Percentiles rank a stretch among this genome's conserved stretches.
Evolutionary conservation across 352 stramenopile species (phyloP).

Genomic region (Stramenopiles sp.): DNA sequence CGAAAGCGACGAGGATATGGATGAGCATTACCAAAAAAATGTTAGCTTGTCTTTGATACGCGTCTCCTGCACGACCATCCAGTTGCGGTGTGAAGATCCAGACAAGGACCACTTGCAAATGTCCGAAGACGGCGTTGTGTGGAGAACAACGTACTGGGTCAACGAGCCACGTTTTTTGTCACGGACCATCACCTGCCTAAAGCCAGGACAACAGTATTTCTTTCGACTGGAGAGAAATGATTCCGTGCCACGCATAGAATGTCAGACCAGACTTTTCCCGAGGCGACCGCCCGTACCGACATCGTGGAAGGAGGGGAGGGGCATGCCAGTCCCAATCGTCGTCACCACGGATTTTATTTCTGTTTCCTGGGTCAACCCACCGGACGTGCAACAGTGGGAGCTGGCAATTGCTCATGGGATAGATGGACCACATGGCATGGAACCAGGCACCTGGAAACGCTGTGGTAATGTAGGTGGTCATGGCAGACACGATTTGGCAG

Average conservation of each 20-base stretch:
- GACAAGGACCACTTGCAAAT: slow-evolving; percentile 1
- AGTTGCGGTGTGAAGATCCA: slow-evolving; percentile 9
- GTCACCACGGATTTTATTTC: slow-evolving; percentile 11
- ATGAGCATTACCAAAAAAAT: neutral
- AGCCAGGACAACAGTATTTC: neutral
- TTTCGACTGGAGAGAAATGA: neutral
- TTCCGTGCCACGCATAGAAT: neutral
- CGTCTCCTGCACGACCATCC: neutral
- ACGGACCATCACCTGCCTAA: neutral
- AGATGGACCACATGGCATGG: neutral
- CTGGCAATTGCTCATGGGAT: neutral
- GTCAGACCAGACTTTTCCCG: neutral
- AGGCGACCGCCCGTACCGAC: neutral
- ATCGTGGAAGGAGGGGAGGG: neutral
- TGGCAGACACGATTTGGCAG: neutral
- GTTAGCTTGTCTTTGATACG: neutral
- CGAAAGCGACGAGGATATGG: neutral
- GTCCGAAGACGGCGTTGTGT: neutral
- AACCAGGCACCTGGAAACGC: slow-evolving; percentile 3
- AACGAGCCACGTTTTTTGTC: neutral
- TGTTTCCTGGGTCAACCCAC: neutral
- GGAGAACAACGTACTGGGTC: neutral
- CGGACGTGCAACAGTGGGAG: slow-evolving; percentile 1
- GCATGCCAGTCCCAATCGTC: slow-evolving; percentile 1
- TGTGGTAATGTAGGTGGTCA: slow-evolving; percentile 9